Percentiles rank a stretch among this genome's conserved stretches.
These are phyloP conservation scores for Saccharum hybrid DNA, from an alignment of 202 grass and related monocot genomes.

Conservation along the genomic window DNA sequence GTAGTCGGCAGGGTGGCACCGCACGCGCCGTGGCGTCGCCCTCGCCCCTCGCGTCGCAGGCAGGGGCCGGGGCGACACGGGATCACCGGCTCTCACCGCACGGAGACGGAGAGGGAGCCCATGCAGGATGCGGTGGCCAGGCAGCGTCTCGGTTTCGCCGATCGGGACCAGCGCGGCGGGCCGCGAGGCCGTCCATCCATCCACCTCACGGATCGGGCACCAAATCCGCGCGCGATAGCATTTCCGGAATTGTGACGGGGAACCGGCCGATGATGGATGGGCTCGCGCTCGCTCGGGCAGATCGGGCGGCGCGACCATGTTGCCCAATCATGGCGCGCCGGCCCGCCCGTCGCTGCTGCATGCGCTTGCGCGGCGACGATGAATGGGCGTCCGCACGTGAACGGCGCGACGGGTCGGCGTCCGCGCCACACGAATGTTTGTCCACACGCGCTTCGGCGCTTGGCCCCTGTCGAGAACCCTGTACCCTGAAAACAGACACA, in stretches of 20 bases:
- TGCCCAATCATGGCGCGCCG: slow-evolving; percentile 21
- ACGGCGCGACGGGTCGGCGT: slow-evolving; percentile 39
- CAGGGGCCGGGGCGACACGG: neutral
- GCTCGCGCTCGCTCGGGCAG: neutral
- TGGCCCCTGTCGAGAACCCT: slow-evolving; percentile 24
- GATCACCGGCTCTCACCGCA: neutral
- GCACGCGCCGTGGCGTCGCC: neutral
- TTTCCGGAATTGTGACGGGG: neutral
- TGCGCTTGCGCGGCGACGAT: neutral
- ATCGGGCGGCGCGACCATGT: slow-evolving; percentile 12
- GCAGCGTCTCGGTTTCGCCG: slow-evolving; percentile 7
- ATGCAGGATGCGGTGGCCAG: slow-evolving; percentile 31
- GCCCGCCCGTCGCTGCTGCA: neutral
- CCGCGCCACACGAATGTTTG: slow-evolving; percentile 55
- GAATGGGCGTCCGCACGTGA: slow-evolving; percentile 33
- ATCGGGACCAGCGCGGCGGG: slow-evolving; percentile 27
- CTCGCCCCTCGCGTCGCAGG: neutral
- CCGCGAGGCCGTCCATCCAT: neutral
- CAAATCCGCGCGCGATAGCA: neutral
- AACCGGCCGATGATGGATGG: neutral
- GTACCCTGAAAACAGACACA: neutral
- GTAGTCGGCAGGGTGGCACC: neutral
- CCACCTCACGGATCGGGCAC: slow-evolving; percentile 35
- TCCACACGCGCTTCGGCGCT: slow-evolving; percentile 19
- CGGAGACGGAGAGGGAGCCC: slow-evolving; percentile 36